Evolutionary conservation across 2,329 filamentous ascomycete species (phyloP).

Genomic region (Ascomycota sp.): DNA sequence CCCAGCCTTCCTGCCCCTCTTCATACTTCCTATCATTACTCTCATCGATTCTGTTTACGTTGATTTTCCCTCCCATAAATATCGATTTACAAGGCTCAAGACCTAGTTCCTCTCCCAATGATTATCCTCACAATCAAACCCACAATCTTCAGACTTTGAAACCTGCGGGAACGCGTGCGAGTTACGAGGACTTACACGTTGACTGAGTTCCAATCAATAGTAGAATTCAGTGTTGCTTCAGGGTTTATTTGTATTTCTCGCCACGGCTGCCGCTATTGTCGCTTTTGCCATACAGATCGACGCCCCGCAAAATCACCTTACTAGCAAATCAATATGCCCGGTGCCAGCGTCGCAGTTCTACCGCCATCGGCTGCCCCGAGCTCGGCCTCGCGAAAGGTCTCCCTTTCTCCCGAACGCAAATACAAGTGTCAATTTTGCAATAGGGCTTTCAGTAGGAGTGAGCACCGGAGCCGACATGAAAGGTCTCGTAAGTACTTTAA

Average conservation of each 20-base stretch:
- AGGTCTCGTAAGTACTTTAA: conserved; percentile 69
- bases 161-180: conserved; percentile 45
- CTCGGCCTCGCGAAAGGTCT: conserved; percentile 56
- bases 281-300: conserved; percentile 8
- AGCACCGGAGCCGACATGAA: conserved; percentile 92
- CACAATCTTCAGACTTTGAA: conserved; percentile 49
- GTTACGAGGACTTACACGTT: conserved; percentile 26
- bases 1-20: too few species aligned
- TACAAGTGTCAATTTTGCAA: conserved; percentile 99
- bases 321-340: conserved; percentile 40
- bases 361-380: conserved; percentile 45
- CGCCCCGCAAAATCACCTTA: conserved; percentile 13
- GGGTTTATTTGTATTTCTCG: not conserved
- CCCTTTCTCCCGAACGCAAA: conserved; percentile 77
- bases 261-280: conserved; percentile 3
- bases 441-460: conserved; percentile 89
- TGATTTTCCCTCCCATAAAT: too few species aligned
- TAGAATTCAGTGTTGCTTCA: conserved; percentile 22
- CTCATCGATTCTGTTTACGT: too few species aligned
- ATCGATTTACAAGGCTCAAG: too few species aligned
- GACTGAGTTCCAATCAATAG: conserved; percentile 35
- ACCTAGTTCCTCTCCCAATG: conserved; percentile 31
- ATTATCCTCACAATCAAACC: conserved; percentile 27
- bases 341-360: conserved; percentile 44
- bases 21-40: too few species aligned